Evolutionary conservation across 2,329 filamentous ascomycete species (phyloP), one percentile per base, ranked within the genome.

Genomic region (Westerdykella aurantiaca): DNA sequence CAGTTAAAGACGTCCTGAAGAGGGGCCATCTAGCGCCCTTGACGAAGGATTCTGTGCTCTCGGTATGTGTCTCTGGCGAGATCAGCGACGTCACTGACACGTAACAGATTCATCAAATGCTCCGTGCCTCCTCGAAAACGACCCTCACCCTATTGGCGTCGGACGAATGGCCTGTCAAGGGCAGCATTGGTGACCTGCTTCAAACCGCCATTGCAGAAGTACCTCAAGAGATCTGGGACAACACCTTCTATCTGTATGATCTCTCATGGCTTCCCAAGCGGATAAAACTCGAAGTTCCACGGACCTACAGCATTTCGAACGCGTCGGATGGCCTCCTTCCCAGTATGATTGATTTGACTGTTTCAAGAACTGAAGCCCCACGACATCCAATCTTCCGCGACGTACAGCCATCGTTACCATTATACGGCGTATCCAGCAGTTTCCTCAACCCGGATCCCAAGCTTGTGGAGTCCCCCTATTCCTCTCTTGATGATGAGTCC

Each of bases 241-340:
- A 67, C 17, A 74, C 74, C 0, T 78, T 78, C 41, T 67, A 68
- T 37, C 61, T 58, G 0, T 60, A 64, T 13, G 64, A 74, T 33
- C 50, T 77, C 0, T 54, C 63, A 0, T 77, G 75, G 75, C 58
- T 78, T 0, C 50, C 61, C 0, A 72, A 76, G 1, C 63, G 78
- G 1, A 66, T 78, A 6, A 49, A 66, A 0, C 62, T 77, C 2
- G 75, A 78, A 50, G 69, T 78, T 0, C 75, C 75, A 0, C 69
- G 75, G 9, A 78, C 75, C 0, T 78, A 78, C 46, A 76, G 72
- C 31, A 78, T 79, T 34, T 76, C 75, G 0, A 76, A 70, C 56
- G 69, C 69, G 47, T 69, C 70, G 0, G 63, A 73, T 4, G 74
- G 75, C 34, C 57, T 78, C 4, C 69, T 78, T 0, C 76, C 75